Base-by-base conservation (phyloP, 1,284 basidiomycete genomes). In the Testicularia cyperi region DNA sequence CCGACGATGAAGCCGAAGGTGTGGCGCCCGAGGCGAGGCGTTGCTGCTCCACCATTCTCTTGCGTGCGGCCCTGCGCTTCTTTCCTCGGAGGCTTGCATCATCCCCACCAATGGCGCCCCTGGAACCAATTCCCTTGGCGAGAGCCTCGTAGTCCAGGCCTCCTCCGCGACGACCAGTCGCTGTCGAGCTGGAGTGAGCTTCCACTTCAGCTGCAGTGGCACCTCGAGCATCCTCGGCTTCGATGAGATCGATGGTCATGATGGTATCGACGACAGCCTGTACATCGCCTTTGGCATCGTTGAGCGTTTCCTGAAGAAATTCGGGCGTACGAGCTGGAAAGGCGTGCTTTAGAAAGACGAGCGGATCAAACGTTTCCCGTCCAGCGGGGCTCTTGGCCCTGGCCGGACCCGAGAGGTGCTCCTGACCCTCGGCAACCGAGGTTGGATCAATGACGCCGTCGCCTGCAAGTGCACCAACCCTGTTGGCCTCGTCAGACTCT, bases 141-240 rank as follows among this genome's bases (percentile, higher is more conserved):
- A 69, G 54, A 15, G 45, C 57, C 14, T 69, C 64, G 27, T 64
- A 51, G 28, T 73, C 62, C 16, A 70, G 37, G 5, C 68, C 65
- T 3, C 47, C 38, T 0, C 41, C 35, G 29, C 29, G 39, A 3
- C 21, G 31, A 21, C 7, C 5, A n/a, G 6, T 5, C 12, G 53
- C 24, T 5, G 29, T 23, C 10, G 21, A n/a, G 6, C 37, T 21
- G 22, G 39, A 24, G n/a, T 14, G 21, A 12, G 32, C 4, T 4
- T 41, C 25, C 2, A 44, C n/a, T 16, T 47, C 38, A 7, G 23
- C 36, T 9, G 35, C 18, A 13, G 48, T 51, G 12, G 47, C 48
- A 35, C 22, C 24, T 2, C 45, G 22, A 3, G 60, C 58, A 30
- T 63, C 55, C 34, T 64, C 66, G 3, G 42, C 46, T 40, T 66